Base-by-base conservation (phyloP, 2,329 filamentous ascomycete species). In the Coniella lustricola region DNA sequence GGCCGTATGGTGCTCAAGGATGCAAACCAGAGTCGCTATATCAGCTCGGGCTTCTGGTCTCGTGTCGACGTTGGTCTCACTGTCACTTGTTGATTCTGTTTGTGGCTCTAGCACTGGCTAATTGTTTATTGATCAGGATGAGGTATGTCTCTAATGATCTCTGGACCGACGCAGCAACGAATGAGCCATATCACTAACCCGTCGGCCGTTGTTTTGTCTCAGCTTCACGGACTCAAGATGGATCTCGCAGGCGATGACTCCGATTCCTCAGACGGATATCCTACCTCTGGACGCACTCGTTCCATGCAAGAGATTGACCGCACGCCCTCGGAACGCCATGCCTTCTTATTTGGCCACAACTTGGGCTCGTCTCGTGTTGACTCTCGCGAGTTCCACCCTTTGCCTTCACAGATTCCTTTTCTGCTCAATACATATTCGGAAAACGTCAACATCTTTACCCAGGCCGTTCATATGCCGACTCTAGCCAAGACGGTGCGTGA, bases 321-420 rank as follows among this genome's bases (percentile, higher is more conserved):
- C 7, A 61, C 67, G 3, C 67, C 73, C 13, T 60, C 62, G 0
- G 71, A 76, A 35, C 69, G 74, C 3, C 66, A 77, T 55, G 69
- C 68, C 2, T 78, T 79, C 56, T 52, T 80, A 3, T 79, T 80
- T 55, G 59, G 67, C 16, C 69, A 76, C 51, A 73, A 69, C 29
- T 50, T 71, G 2, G 58, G 51, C 17, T 41, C 60, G 0, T 53
- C 62, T 4, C 51, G 55, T 3, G 57, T 63, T 0, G 58, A 68
- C 39, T 54, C 69, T 3, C 58, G 62, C 5, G 64, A 71, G 1
- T 68, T 77, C 4, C 70, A 71, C 13, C 77, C 77, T 0, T 56
- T 77, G 0, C 74, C 76, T 0, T 79, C 75, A 0, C 76, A 81
- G 45, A 66, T 80, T 1, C 74, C 74, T 0, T 78, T 77, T 47